Evolutionary conservation across 148 eudicot genomes (phyloP), one percentile per base, ranked within the genome.

Genomic region (Spergularia bocconei): DNA sequence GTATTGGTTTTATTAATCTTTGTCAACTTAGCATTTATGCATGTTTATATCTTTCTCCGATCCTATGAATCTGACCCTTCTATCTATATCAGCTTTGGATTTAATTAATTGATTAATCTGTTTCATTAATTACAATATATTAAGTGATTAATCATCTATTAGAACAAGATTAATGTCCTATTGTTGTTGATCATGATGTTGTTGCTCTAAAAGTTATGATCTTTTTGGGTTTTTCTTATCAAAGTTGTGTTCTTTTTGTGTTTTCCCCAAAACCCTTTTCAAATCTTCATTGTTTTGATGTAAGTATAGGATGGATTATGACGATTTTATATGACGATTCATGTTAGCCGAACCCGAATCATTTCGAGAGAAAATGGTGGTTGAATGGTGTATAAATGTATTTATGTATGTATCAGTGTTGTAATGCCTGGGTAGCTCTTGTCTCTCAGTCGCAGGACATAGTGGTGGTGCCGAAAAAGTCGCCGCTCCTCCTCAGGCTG

Each of bases 381-480:
- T 56, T 56, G 29, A n/a, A 66, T 51, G 8, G 19, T 15, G 11
- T n/a, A 69, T 20, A 1, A 12, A 21, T 21, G 25, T 23, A 15
- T 12, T 6, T 76, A 29, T 21, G 23, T 23, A 15, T 13, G 6
- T 76, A 29, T 36, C 71, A 14, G n/a, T n/a, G 67, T 61, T 4
- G 21, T 67, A 48, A 78, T 56, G 76, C 75, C 16, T 77, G 65
- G 66, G 72, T 60, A 64, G 51, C 67, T 38, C 25, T 77, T 79
- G 21, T 14, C 19, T 82, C 63, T 73, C 93, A 92, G 98, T 82
- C 67, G 73, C 93, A 92, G 98, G 93, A 87, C 33, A 75, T 73
- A 70, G 59, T 80, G 63, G 82, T 85, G 63, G 81, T 85, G 76
- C 87, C 87, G n/a, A 89, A 83, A 79, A 85, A 82, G 72, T 84